Conservation (phyloP, 768 basidiomycete genomes). For the Boletus rex-veris region DNA sequence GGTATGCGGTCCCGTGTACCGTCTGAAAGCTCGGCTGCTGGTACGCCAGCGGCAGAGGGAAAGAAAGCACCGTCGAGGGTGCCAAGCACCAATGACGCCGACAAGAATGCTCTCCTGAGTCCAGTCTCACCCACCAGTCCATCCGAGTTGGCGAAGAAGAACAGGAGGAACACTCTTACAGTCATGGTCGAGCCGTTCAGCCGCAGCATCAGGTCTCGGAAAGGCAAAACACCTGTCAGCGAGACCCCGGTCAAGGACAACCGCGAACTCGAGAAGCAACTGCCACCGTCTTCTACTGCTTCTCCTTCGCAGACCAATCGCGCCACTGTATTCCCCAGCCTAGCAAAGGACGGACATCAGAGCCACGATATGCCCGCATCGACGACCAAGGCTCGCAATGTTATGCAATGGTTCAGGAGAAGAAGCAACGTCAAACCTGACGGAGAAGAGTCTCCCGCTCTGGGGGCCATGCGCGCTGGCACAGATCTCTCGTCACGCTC, state of each 20-base stretch:
- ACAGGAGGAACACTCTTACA: conserved; percentile 77
- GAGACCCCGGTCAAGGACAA: conserved; percentile 43
- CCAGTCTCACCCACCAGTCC: conserved; percentile 29
- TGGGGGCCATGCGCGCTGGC: conserved; percentile 15
- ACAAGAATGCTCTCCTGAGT: conserved; percentile 35
- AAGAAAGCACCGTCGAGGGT: conserved; percentile 11
- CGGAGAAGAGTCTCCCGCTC: conserved; percentile 19
- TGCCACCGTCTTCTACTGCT: conserved; percentile 27
- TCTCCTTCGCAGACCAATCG: conserved; percentile 29
- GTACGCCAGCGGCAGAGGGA: conserved; percentile 17
- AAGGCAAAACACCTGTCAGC: conserved; percentile 32
- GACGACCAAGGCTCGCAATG: conserved; percentile 86
- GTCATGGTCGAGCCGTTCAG: conserved; percentile 82
- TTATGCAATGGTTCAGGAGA: conserved; percentile 97
- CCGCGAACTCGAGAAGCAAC: conserved; percentile 36
- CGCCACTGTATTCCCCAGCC: conserved; percentile 24
- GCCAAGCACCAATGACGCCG: conserved; percentile 15
- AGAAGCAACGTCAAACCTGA: conserved; percentile 49
- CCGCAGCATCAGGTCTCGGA: conserved; percentile 39
- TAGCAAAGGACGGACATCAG: conserved; percentile 26
- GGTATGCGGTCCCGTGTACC: conserved; percentile 40
- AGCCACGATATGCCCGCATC: conserved; percentile 56
- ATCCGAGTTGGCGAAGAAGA: conserved; percentile 47
- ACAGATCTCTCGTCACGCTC: conserved; percentile 27
- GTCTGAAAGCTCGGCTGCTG: conserved; percentile 37